A percentile compares a stretch with the other conserved stretches of the same genome.
Conservation (phyloP, 306 rosid genomes). For the Prunus campanulata region DNA sequence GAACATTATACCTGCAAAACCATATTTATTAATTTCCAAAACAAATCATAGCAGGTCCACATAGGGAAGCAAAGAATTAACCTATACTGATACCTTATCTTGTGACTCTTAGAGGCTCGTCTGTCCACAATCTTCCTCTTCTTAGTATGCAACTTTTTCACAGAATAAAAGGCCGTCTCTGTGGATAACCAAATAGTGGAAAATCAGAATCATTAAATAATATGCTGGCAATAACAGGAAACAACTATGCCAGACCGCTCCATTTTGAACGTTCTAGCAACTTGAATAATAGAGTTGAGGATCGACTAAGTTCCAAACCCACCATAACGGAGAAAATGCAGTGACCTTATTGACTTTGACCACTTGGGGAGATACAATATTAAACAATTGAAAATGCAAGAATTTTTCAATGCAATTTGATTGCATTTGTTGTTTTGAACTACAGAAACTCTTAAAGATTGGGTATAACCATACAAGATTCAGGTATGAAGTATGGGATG, state of each 20-base stretch:
- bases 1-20: conserved; percentile 66
- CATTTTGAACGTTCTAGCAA: too few species aligned
- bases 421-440: not conserved
- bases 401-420: too few species aligned
- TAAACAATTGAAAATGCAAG: too few species aligned
- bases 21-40: not conserved
- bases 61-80: not conserved
- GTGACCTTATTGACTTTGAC: too few species aligned
- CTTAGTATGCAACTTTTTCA: conserved; percentile 65
- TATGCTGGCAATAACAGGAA: not conserved
- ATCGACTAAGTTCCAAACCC: too few species aligned
- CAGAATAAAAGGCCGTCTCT: conserved; percentile 67
- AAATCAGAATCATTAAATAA: conserved; percentile 5
- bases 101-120: conserved; percentile 62
- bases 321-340: too few species aligned
- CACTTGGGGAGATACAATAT: too few species aligned
- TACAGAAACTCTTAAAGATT: not conserved
- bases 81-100: conserved; percentile 55
- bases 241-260: too few species aligned
- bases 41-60: not conserved
- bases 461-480: not conserved
- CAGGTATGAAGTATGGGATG: not conserved
- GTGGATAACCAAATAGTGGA: conserved; percentile 18
- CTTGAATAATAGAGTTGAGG: too few species aligned
- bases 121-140: conserved; percentile 85